Evolutionary conservation across 768 basidiomycete species (phyloP).

Genomic region (Brasilioporus rufonigricans): DNA sequence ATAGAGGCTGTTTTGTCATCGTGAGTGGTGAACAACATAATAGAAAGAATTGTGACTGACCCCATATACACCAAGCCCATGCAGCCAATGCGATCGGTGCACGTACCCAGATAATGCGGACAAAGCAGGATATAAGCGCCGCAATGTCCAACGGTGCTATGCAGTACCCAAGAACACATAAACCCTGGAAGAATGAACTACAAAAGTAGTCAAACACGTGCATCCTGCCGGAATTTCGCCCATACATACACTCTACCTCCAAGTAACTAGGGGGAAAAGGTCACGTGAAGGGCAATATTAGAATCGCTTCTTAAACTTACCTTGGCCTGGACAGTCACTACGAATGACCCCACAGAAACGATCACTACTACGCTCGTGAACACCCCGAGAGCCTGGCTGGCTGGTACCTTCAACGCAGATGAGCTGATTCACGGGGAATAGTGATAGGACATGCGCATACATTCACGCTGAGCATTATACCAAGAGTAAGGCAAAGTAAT

Average conservation of each 20-base stretch:
- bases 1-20: slow-evolving; percentile 63
- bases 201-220: neutral
- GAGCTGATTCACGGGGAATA: neutral
- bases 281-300: neutral
- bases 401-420: slow-evolving; percentile 61
- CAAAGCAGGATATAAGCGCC: slow-evolving; percentile 81
- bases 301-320: slow-evolving; percentile 36
- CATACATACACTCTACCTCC: slow-evolving; percentile 77
- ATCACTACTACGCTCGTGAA: slow-evolving; percentile 96
- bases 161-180: slow-evolving; percentile 95
- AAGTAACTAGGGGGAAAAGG: slow-evolving; percentile 50
- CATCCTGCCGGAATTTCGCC: neutral
- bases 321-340: slow-evolving; percentile 96
- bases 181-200: slow-evolving; percentile 93
- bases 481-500: slow-evolving; percentile 74
- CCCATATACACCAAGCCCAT: slow-evolving; percentile 98
- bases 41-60: slow-evolving; percentile 38
- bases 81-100: slow-evolving; percentile 82
- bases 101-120: slow-evolving; percentile 82
- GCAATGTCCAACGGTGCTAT: slow-evolving; percentile 91
- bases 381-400: slow-evolving; percentile 77
- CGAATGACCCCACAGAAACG: slow-evolving; percentile 84
- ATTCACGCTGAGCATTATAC: slow-evolving; percentile 83
- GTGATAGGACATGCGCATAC: slow-evolving; percentile 39
- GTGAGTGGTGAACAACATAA: neutral